These are phyloP conservation scores for Xanthoconium purpureum DNA, from an alignment of 768 basidiomycete species.

Conservation along the genomic window DNA sequence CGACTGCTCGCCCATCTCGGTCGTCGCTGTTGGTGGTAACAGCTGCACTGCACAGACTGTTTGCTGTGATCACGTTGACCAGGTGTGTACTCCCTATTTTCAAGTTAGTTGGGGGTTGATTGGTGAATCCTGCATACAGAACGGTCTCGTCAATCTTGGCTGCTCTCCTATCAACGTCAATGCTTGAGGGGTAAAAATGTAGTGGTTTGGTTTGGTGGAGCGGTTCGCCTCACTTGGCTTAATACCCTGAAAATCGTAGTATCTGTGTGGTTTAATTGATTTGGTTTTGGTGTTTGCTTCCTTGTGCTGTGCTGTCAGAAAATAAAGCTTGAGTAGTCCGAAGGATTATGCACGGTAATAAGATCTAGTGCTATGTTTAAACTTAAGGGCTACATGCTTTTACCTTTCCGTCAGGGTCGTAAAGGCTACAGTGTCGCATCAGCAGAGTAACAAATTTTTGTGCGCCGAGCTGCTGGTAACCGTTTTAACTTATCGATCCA, in stretches of 20 bases:
- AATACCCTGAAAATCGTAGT: too few relatives aligned
- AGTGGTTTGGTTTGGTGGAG: not conserved
- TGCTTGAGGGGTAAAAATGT: not conserved
- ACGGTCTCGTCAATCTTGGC: slow-evolving; percentile 1
- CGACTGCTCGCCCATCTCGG: not conserved
- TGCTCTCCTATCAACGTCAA: not conserved
- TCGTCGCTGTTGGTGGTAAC: not conserved
- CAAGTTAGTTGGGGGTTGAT: not conserved
- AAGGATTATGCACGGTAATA: not conserved
- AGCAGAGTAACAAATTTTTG: too few relatives aligned
- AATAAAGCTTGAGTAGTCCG: too few relatives aligned
- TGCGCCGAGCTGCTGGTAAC: too few relatives aligned
- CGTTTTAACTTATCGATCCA: too few relatives aligned
- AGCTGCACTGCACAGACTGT: not conserved
- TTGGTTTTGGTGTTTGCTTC: too few relatives aligned
- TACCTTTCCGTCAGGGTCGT: too few relatives aligned
- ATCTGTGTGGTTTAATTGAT: too few relatives aligned
- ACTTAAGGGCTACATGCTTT: too few relatives aligned
- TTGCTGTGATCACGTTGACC: slow-evolving; percentile 5
- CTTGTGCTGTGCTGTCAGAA: too few relatives aligned
- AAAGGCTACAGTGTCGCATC: too few relatives aligned
- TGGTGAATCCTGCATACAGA: not conserved
- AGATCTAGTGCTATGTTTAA: too few relatives aligned
- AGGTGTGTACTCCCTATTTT: not conserved
- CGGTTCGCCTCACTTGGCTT: not conserved